A percentile compares a stretch with the other conserved stretches of the same genome.
phyloP scores from a whole-genome alignment of 73 alveolate species.

The Paramecium bursaria region DNA sequence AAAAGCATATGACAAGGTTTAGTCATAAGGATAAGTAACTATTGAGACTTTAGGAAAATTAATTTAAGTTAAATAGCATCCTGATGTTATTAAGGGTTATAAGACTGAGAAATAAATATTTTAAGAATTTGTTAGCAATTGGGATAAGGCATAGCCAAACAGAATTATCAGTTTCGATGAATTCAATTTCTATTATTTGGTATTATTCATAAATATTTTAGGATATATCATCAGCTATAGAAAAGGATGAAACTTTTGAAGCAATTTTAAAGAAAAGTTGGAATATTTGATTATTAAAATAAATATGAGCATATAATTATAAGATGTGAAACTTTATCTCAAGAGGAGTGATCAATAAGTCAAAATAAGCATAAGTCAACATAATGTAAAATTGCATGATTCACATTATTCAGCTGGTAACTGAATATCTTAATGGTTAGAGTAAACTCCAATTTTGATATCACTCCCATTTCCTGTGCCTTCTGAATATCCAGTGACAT shows the following conservation, averaged over 20 bases:
- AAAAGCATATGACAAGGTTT: slow-evolving; percentile 44
- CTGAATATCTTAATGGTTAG: no score
- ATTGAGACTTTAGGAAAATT: slow-evolving; percentile 1
- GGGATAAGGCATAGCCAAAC: slow-evolving; percentile 62
- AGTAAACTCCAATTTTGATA: no score
- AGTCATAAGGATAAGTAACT: slow-evolving; percentile 52
- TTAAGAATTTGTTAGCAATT: slow-evolving; percentile 57
- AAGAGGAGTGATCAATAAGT: not conserved
- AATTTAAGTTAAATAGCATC: slow-evolving; percentile 42
- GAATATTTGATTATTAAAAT: slow-evolving; percentile 47
- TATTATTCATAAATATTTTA: not conserved
- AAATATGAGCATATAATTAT: slow-evolving; percentile 49
- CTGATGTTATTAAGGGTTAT: slow-evolving; percentile 67
- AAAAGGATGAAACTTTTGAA: slow-evolving; percentile 50
- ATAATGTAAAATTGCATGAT: no score
- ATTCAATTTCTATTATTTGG: slow-evolving; percentile 43
- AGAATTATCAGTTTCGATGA: slow-evolving; percentile 45
- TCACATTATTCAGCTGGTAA: no score
- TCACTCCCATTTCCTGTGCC: no score
- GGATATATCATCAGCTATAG: slow-evolving; percentile 34
- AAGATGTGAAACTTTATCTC: slow-evolving; percentile 8
- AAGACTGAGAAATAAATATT: slow-evolving; percentile 62
- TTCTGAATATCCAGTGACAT: no score
- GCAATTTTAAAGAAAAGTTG: slow-evolving; percentile 58
- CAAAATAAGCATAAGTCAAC: no score